Conservation (phyloP, 176 grass and related monocot genomes). For the Carex pumila region DNA sequence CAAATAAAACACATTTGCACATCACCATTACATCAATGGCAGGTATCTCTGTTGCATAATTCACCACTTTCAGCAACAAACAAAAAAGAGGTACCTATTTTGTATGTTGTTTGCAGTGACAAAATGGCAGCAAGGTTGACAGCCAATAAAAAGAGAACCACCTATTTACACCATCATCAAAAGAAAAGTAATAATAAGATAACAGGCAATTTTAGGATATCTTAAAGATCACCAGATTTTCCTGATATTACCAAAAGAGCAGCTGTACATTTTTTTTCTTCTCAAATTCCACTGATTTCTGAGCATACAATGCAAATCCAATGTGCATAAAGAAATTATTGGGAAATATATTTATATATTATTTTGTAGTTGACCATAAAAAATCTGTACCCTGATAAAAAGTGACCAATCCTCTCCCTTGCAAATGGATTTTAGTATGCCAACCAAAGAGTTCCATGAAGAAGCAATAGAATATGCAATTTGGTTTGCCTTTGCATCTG, state of each 20-base stretch:
- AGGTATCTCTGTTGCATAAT: not conserved
- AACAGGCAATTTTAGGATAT: not conserved
- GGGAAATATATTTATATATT: not conserved
- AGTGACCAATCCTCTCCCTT: conserved; percentile 87
- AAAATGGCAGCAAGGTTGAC: conserved; percentile 65
- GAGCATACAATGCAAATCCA: not conserved
- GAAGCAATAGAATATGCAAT: conserved; percentile 49
- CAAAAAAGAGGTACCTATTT: conserved; percentile 53
- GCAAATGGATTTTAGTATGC: conserved; percentile 72
- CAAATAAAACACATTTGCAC: not conserved
- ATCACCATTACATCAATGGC: not conserved
- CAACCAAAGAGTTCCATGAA: conserved; percentile 71
- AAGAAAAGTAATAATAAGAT: not conserved
- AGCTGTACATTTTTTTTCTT: not conserved
- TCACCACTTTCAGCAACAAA: not conserved
- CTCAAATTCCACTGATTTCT: not conserved
- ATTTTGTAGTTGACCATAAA: not conserved
- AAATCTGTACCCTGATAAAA: conserved; percentile 49
- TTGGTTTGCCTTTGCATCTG: conserved; percentile 49
- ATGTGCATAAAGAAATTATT: conserved; percentile 8
- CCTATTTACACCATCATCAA: conserved; percentile 36
- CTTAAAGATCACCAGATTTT: not conserved
- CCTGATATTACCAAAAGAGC: not conserved
- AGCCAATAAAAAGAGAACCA: conserved; percentile 47
- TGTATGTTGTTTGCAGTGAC: conserved; percentile 50